phyloP scores from a whole-genome alignment of 2,329 filamentous ascomycete genomes.

The Fusarium burgessii region DNA sequence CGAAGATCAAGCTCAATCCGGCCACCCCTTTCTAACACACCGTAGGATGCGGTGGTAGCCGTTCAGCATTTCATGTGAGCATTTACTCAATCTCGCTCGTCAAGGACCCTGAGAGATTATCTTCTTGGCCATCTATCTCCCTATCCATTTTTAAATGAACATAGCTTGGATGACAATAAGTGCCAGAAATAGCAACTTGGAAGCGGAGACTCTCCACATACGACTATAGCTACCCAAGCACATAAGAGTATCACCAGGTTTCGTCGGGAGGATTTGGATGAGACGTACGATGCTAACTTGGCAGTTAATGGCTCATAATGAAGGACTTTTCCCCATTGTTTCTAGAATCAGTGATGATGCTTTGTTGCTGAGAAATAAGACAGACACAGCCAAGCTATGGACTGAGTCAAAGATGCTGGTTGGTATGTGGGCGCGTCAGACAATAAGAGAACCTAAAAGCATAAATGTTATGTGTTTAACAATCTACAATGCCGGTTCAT shows the following conservation, averaged over 20 bases:
- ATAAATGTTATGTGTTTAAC: background rate
- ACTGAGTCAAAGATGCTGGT: background rate
- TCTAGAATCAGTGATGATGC: conserved; percentile 1
- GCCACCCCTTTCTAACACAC: conserved; percentile 17
- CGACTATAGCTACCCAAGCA: background rate
- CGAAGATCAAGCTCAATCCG: background rate
- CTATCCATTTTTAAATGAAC: conserved; percentile 14
- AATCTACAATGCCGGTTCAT: background rate
- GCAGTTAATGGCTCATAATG: conserved; percentile 4
- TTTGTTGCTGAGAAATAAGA: conserved; percentile 6
- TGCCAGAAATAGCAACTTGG: conserved; percentile 29
- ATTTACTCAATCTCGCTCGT: conserved; percentile 32
- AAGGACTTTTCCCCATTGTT: background rate
- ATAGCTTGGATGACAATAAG: background rate
- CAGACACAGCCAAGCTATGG: background rate
- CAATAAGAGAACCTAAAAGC: background rate
- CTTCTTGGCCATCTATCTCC: conserved; percentile 3
- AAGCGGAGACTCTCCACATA: conserved; percentile 20
- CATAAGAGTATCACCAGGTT: conserved; percentile 3
- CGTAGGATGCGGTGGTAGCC: too few species aligned
- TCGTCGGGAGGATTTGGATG: background rate
- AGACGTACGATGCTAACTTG: background rate
- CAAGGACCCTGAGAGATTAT: conserved; percentile 22
- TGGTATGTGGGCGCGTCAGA: conserved; percentile 5
- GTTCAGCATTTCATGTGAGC: background rate